phyloP scores from a whole-genome alignment of 768 basidiomycete genomes.

The Lactarius indigo region DNA sequence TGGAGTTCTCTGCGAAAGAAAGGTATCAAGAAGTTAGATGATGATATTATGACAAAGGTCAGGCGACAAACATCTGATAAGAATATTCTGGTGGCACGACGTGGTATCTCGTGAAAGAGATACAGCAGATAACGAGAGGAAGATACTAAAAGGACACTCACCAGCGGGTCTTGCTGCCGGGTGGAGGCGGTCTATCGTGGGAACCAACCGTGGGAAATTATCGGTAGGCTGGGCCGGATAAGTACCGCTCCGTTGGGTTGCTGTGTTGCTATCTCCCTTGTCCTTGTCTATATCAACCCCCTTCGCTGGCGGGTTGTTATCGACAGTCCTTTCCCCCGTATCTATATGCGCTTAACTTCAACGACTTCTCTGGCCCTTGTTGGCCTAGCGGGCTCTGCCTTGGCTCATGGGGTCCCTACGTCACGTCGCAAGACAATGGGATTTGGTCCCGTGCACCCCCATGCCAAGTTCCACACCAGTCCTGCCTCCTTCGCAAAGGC shows the following conservation, averaged over 20 bases:
- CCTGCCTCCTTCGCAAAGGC: constrained; percentile 36
- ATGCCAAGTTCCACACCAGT: constrained; percentile 60
- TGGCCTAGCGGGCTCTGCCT: constrained; percentile 23
- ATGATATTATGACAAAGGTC: not conserved
- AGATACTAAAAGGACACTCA: not conserved
- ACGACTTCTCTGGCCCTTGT: constrained; percentile 21
- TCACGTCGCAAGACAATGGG: constrained; percentile 78
- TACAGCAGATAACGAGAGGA: constrained; percentile 1
- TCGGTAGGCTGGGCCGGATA: not conserved
- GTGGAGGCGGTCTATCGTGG: not conserved
- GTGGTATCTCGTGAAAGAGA: not conserved
- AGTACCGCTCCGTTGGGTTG: not conserved
- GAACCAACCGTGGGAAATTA: constrained; percentile 2
- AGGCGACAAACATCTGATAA: not conserved
- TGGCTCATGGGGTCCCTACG: constrained; percentile 27
- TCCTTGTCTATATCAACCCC: constrained; percentile 19
- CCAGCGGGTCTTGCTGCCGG: not conserved
- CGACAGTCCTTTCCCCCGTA: not conserved
- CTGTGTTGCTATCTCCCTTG: not conserved
- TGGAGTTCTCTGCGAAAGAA: not conserved
- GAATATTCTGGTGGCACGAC: not conserved
- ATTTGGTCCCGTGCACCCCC: constrained; percentile 78
- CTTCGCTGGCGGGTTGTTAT: constrained; percentile 13
- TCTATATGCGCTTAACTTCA: constrained; percentile 22
- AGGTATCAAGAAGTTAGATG: not conserved